A percentile compares a stretch with the other conserved stretches of the same genome.
Conservation (phyloP, 1,284 basidiomycete species). For the Naganishia albida region DNA sequence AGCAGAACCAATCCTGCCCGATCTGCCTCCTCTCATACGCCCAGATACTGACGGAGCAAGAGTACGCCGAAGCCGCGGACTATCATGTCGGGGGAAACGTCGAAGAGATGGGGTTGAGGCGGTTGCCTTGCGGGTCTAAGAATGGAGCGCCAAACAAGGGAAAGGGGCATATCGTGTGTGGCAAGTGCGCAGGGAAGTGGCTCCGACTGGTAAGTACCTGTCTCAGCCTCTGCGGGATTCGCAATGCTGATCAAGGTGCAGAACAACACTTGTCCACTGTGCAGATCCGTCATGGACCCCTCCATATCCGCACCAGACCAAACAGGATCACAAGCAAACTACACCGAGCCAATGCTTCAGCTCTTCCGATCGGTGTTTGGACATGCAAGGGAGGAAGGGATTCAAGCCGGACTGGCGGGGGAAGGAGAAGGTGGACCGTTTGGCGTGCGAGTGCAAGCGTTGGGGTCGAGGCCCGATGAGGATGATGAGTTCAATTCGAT, state of each 20-base stretch:
- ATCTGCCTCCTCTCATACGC: slow-evolving; percentile 32
- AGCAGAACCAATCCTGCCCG: slow-evolving; percentile 27
- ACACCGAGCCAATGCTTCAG: slow-evolving; percentile 18
- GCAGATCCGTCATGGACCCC: slow-evolving; percentile 29
- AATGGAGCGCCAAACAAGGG: neutral
- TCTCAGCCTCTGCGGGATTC: neutral
- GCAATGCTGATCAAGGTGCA: neutral
- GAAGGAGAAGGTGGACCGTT: neutral
- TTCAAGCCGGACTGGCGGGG: neutral
- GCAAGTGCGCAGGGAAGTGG: slow-evolving; percentile 34
- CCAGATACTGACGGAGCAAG: slow-evolving; percentile 33
- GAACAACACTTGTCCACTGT: slow-evolving; percentile 34
- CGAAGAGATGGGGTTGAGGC: slow-evolving; percentile 33
- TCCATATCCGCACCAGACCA: neutral
- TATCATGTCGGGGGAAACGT: slow-evolving; percentile 30
- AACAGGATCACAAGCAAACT: slow-evolving; percentile 3
- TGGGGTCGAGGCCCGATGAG: slow-evolving; percentile 7
- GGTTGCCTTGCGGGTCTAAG: slow-evolving; percentile 18
- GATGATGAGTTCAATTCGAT: slow-evolving; percentile 27
- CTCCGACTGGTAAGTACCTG: slow-evolving; percentile 28
- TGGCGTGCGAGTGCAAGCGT: neutral
- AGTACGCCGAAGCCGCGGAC: slow-evolving; percentile 32
- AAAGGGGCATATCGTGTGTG: slow-evolving; percentile 32
- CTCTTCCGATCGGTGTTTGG: slow-evolving; percentile 26
- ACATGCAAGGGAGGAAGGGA: slow-evolving; percentile 1